Base-by-base conservation (phyloP, 164 flowering plant species). In the Nelumbo lutea region DNA sequence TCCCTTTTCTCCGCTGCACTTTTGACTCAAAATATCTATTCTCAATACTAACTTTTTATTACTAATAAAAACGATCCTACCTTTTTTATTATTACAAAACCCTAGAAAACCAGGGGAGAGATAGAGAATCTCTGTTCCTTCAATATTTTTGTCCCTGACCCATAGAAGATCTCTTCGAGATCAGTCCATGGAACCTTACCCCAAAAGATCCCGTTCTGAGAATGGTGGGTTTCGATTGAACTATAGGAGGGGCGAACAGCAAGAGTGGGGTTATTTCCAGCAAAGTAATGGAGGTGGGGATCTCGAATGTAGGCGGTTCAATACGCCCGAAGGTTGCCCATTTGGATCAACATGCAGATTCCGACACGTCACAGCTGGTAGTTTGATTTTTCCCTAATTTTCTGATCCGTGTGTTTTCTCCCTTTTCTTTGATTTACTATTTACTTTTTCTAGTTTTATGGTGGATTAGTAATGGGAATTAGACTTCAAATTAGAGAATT, bases 301-400 rank as follows among this genome's bases (percentile, higher is more conserved):
- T 15, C 62, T 62, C 27, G 72, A 73, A 2, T 73, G 75, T 68
- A 73, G 71, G 55, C 61, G 66, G 4, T 73, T 67, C 52, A 73
- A 68, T n/a, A 67, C 75, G 13, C 67, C 67, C 11, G 75, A 73
- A 55, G 75, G 71, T n/a, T 73, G 75, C 58, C 48, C 75, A 1
- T 73, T 45, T 68, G 71, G 75, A 42, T 55, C 67, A 6, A 42
- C 56, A 47, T 73, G 75, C 59, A 44, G 71, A 53, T 73, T 67
- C 50, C 62, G 63, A 5, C 71, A 73, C 51, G 71, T 67, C 40
- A 45, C 75, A 9, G 46, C 75, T 56, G 75, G 75, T 73, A 73
- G 13, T 27, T 55, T 40, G n/a, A 39, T 59, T 43, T 15, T 56
- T 15, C 39, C n/a, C 56, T 44, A 8, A 3, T 8, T 9, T 8